Evolutionary conservation across 2,329 filamentous ascomycete species (phyloP), one percentile per base, ranked within the genome.

Genomic region (Microdochium bolleyi): DNA sequence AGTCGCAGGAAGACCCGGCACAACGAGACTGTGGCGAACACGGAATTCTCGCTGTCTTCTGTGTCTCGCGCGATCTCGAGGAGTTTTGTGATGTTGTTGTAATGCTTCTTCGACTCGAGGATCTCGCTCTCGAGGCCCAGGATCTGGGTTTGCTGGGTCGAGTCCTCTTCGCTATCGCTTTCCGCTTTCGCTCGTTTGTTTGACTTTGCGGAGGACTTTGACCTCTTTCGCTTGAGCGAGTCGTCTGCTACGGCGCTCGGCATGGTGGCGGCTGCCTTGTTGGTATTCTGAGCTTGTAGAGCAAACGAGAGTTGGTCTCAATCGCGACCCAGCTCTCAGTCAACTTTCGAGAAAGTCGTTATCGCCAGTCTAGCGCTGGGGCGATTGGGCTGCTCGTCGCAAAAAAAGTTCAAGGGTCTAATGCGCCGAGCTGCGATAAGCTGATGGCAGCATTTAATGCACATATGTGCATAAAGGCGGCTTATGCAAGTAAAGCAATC

Each of bases 1-100:
- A 97, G 74, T 55, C 89, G 83, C 64, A 91, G 82, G 66, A 96
- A 96, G 34, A 95, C 83, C 60, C 92, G 82, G 68, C 91, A 96
- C 49, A 96, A 76, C 2, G 92, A 86, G 21, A 96, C 85, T 0
- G 86, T 82, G 0, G 91, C 88, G 32, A 88, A 72, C 49, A 89
- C 73, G 11, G 81, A 76, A 3, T 81, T 74, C 46, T 85, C 79
- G 2, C 74, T 68, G 19, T 79, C 73, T 21, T 73, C 66, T 2
- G 77, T 68, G 34, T 72, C 73, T 62, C 79, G 66, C 37, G 83
- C 70, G 61, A 83, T 78, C 44, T 78, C 77, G 48, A 95, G 74
- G 37, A 97, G 72, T 11, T 79, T 81, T 8, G 83, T 79, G 62
- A 97, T 92, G 65, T 95, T 90, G 75, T 96, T 95, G 77, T 95